Evolutionary conservation across 139 green algal genomes (phyloP).

Genomic region (Coccomyxa sp.): DNA sequence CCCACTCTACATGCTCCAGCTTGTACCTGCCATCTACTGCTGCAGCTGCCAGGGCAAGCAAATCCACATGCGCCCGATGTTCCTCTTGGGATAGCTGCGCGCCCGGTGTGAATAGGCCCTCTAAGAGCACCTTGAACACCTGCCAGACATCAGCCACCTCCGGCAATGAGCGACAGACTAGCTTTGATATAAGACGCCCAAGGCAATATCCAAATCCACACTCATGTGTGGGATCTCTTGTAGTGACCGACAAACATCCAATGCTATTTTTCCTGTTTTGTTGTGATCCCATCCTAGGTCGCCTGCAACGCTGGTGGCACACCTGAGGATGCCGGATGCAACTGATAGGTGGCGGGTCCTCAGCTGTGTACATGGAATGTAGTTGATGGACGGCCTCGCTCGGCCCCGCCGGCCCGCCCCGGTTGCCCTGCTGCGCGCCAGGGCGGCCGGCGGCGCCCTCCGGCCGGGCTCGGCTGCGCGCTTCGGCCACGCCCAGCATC

Average conservation of each 20-base stretch:
- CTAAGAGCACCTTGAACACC: constrained; percentile 35
- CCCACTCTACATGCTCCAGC: background rate
- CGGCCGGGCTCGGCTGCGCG: background rate
- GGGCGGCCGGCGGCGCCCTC: too few species aligned
- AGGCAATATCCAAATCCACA: background rate
- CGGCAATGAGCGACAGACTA: background rate
- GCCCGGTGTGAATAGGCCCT: constrained; percentile 15
- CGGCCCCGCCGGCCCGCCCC: too few species aligned
- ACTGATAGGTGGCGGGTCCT: constrained; percentile 12
- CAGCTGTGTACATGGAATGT: constrained; percentile 23
- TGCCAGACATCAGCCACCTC: background rate
- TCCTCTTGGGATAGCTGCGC: constrained; percentile 18
- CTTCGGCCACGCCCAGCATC: background rate
- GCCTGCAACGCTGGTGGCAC: background rate
- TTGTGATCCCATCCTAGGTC: background rate
- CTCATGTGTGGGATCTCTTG: background rate
- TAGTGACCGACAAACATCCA: background rate
- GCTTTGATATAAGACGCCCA: background rate
- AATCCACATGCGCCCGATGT: constrained; percentile 4
- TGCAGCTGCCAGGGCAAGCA: constrained; percentile 33
- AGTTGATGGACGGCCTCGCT: constrained; percentile 22
- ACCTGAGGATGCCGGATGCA: constrained; percentile 32
- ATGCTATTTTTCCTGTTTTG: background rate
- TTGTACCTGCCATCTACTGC: constrained; percentile 25
- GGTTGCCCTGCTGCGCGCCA: too few species aligned